Percentiles rank a stretch among this genome's conserved stretches.
Evolutionary conservation across 2,329 filamentous ascomycete species (phyloP).

Genomic region (Penicillium glabrum): DNA sequence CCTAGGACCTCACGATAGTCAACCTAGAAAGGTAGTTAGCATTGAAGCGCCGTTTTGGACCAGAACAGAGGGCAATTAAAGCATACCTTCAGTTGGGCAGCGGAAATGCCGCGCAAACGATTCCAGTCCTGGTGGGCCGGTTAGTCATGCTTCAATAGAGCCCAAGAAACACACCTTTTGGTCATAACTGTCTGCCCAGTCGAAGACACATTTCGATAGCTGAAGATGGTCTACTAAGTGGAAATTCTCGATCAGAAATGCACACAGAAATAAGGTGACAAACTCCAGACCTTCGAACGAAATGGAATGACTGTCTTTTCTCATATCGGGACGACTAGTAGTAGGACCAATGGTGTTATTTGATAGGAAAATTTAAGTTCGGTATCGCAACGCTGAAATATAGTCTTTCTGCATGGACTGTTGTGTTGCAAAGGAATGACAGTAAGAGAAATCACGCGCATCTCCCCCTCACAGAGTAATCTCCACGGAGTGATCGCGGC

Average conservation of each 20-base stretch:
- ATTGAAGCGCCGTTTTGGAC: neutral
- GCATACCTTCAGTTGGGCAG: constrained; percentile 6
- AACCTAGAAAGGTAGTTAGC: neutral
- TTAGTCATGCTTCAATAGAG: neutral
- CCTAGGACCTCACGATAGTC: neutral
- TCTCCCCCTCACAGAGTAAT: neutral
- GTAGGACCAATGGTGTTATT: neutral
- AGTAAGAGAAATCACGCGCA: neutral
- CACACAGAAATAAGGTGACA: neutral
- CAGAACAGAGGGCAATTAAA: neutral
- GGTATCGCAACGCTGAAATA: neutral
- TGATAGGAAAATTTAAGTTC: neutral
- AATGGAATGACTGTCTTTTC: neutral
- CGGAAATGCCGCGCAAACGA: constrained; percentile 1
- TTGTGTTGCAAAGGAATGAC: neutral
- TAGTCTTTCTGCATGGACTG: neutral
- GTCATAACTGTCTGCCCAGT: constrained; percentile 15
- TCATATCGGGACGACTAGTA: neutral
- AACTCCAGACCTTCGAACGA: neutral
- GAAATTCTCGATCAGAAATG: neutral
- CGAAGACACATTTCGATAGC: neutral
- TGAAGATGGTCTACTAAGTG: neutral
- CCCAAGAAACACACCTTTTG: neutral
- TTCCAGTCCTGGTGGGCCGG: neutral
- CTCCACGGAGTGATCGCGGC: neutral